Conservation (phyloP, 495 filamentous ascomycete genomes). For the Aspergillus mulundensis region DNA sequence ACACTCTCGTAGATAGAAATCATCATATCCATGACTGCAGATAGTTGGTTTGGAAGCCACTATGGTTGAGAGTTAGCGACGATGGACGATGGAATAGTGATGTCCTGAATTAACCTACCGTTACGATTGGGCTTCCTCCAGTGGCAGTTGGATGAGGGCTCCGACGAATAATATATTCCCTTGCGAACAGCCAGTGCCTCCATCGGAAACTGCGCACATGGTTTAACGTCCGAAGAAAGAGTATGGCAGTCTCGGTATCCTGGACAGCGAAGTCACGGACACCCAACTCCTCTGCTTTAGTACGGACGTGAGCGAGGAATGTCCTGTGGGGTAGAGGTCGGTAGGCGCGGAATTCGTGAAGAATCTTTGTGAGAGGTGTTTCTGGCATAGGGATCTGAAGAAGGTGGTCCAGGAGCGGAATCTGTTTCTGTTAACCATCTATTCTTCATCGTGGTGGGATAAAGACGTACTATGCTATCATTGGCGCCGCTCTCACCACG, state of each 20-base stretch:
- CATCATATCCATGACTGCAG: slow-evolving; percentile 75
- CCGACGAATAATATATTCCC: slow-evolving; percentile 86
- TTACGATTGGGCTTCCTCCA: slow-evolving; percentile 87
- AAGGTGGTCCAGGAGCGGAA: slow-evolving; percentile 82
- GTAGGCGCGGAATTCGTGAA: slow-evolving; percentile 81
- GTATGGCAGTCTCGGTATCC: slow-evolving; percentile 45
- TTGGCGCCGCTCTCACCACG: slow-evolving; percentile 88
- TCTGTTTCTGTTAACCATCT: slow-evolving; percentile 36
- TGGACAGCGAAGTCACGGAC: slow-evolving; percentile 60
- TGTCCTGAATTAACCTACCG: slow-evolving; percentile 39
- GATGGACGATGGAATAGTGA: not conserved
- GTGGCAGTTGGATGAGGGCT: slow-evolving; percentile 83
- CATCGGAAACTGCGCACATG: slow-evolving; percentile 88
- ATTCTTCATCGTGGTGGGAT: not conserved
- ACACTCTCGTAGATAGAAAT: slow-evolving; percentile 50
- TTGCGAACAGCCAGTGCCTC: slow-evolving; percentile 92
- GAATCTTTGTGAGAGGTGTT: slow-evolving; percentile 79
- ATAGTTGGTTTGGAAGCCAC: slow-evolving; percentile 85
- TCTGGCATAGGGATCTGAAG: slow-evolving; percentile 74
- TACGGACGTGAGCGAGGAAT: slow-evolving; percentile 70
- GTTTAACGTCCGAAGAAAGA: slow-evolving; percentile 71
- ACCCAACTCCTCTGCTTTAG: slow-evolving; percentile 49
- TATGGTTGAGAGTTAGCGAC: slow-evolving; percentile 20
- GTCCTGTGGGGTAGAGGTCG: slow-evolving; percentile 79
- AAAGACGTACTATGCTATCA: slow-evolving; percentile 64